Evolutionary conservation across 202 grass and related monocot genomes (phyloP).

Genomic region (Schoenoplectus triqueter): DNA sequence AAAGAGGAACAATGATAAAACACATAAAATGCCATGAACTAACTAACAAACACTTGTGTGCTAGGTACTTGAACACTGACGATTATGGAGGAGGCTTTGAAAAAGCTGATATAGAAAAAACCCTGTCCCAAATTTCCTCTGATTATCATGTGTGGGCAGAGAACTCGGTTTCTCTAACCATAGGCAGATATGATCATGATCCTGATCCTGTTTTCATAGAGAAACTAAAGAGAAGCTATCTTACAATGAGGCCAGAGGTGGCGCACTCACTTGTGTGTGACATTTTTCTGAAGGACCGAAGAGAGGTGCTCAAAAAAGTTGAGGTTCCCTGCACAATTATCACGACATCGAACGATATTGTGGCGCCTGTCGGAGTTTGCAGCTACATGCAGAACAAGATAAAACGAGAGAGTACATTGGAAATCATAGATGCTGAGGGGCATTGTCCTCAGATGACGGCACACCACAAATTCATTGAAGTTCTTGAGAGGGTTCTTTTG

Average conservation of each 20-base stretch:
- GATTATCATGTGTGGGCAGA: constrained; percentile 62
- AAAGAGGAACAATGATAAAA: neutral
- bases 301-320: constrained; percentile 46
- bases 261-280: constrained; percentile 51
- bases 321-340: constrained; percentile 61
- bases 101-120: constrained; percentile 39
- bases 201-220: constrained; percentile 37
- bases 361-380: constrained; percentile 51
- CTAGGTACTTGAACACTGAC: constrained; percentile 71
- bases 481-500: constrained; percentile 52
- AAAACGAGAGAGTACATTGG: constrained; percentile 37
- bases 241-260: constrained; percentile 60
- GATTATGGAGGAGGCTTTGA: constrained; percentile 83
- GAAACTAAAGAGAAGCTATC: constrained; percentile 53
- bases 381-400: constrained; percentile 61
- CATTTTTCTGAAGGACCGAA: constrained; percentile 70
- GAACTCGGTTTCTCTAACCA: constrained; percentile 45
- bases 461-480: constrained; percentile 45
- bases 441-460: constrained; percentile 74
- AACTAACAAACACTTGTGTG: neutral
- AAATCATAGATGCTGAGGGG: constrained; percentile 58
- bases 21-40: neutral
- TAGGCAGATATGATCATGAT: constrained; percentile 34
- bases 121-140: constrained; percentile 48
- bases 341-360: constrained; percentile 51